Conservation (phyloP, 129 eudicot species). For the Flaveria sonorensis region DNA sequence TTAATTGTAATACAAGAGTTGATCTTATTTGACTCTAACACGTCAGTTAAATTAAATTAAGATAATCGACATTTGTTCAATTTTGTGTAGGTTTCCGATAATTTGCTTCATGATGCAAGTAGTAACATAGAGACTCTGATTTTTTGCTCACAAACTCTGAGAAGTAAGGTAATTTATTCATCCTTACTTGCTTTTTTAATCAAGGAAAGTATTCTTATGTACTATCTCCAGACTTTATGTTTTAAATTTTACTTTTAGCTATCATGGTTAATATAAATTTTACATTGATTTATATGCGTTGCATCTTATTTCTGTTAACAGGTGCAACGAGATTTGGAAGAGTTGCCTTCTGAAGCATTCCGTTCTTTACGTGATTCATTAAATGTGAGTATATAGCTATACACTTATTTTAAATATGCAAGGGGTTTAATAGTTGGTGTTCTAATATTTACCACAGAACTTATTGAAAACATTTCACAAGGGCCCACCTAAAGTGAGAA, state of each 20-base stretch:
- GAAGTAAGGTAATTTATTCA: constrained; percentile 72
- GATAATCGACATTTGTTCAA: neutral
- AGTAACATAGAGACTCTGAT: constrained; percentile 82
- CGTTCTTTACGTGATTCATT: constrained; percentile 81
- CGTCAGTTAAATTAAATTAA: neutral
- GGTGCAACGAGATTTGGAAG: constrained; percentile 99
- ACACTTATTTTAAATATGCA: neutral
- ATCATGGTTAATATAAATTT: constrained; percentile 10
- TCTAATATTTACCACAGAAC: constrained; percentile 48
- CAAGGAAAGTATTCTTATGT: neutral
- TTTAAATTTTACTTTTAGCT: neutral
- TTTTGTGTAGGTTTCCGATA: constrained; percentile 73
- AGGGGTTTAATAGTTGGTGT: constrained; percentile 18
- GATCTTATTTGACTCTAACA: neutral
- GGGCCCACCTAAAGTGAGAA: constrained; percentile 98
- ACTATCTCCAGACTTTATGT: neutral
- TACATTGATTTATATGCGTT: constrained; percentile 1
- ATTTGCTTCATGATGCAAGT: constrained; percentile 82
- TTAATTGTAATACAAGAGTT: neutral
- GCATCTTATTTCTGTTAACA: constrained; percentile 28
- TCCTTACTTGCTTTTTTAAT: neutral
- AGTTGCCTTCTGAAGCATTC: constrained; percentile 91
- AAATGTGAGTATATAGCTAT: constrained; percentile 46
- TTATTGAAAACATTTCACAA: constrained; percentile 68
- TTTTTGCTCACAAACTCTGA: constrained; percentile 48